A percentile compares a stretch with the other conserved stretches of the same genome.
Conservation (phyloP, 1,139 yeast genomes). For the Suhomyces taliae region DNA sequence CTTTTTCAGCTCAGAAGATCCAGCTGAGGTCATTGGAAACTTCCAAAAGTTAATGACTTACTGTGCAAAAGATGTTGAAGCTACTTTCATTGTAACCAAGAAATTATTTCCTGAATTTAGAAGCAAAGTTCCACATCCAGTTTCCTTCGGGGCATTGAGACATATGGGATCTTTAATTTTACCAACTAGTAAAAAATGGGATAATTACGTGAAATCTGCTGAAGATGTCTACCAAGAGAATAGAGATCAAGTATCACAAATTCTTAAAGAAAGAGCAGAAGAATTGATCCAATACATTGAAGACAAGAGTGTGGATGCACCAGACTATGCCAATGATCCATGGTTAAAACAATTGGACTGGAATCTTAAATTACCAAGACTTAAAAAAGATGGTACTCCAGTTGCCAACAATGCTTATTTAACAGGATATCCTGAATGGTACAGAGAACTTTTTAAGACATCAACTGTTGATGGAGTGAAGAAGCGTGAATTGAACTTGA, state of each 20-base stretch:
- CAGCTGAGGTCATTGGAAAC: conserved; percentile 53
- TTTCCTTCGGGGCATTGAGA: conserved; percentile 84
- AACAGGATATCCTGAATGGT: conserved; percentile 97
- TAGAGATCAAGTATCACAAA: conserved; percentile 55
- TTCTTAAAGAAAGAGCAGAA: conserved; percentile 60
- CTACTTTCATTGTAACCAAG: conserved; percentile 69
- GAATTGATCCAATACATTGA: conserved; percentile 48
- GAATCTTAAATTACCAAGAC: conserved; percentile 60
- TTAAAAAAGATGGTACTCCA: conserved; percentile 74
- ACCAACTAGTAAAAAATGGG: conserved; percentile 80
- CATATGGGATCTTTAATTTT: conserved; percentile 75
- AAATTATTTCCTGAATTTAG: conserved; percentile 70
- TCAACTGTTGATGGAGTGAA: conserved; percentile 30
- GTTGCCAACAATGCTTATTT: conserved; percentile 72
- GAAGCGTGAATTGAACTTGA: conserved; percentile 49
- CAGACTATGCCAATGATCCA: conserved; percentile 57
- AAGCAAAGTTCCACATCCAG: conserved; percentile 84
- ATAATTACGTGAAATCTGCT: conserved; percentile 63
- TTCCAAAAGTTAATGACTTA: conserved; percentile 67
- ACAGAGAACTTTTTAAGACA: conserved; percentile 64
- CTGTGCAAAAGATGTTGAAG: conserved; percentile 82
- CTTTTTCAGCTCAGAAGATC: conserved; percentile 56
- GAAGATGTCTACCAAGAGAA: conserved; percentile 67
- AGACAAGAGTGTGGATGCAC: conserved; percentile 24
- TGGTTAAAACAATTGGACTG: conserved; percentile 93